phyloP scores from a whole-genome alignment of 2,329 filamentous ascomycete genomes.

The Alternaria hordeiaustralica region DNA sequence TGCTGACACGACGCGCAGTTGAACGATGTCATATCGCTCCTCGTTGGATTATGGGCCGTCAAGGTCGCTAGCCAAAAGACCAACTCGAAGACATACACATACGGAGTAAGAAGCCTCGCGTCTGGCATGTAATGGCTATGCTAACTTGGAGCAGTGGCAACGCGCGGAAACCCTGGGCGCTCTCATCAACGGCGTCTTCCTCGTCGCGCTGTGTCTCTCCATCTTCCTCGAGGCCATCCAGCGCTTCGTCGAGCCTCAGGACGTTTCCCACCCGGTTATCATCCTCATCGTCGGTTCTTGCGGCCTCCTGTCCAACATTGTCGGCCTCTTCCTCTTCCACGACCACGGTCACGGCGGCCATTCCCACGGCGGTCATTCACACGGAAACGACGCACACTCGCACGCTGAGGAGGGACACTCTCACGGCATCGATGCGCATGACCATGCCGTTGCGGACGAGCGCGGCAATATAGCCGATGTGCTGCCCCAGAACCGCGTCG shows the following conservation, averaged over 20 bases:
- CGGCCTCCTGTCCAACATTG: slow-evolving; percentile 85
- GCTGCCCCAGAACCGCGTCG: slow-evolving; percentile 67
- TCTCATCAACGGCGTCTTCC: slow-evolving; percentile 95
- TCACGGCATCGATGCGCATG: slow-evolving; percentile 54
- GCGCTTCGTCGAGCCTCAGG: slow-evolving; percentile 88
- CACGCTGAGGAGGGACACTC: slow-evolving; percentile 61
- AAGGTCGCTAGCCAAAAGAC: slow-evolving; percentile 83
- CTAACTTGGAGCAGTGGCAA: slow-evolving; percentile 72
- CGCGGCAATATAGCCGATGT: slow-evolving; percentile 66
- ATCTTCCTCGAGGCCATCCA: slow-evolving; percentile 96
- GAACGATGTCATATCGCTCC: slow-evolving; percentile 95
- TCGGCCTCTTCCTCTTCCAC: slow-evolving; percentile 89
- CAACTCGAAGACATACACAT: slow-evolving; percentile 87
- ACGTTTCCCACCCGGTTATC: slow-evolving; percentile 82
- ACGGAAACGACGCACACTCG: slow-evolving; percentile 53
- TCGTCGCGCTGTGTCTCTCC: slow-evolving; percentile 93
- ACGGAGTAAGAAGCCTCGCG: slow-evolving; percentile 70
- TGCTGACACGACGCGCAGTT: slow-evolving; percentile 60
- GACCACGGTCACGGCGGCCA: slow-evolving; percentile 91
- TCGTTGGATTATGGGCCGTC: slow-evolving; percentile 94
- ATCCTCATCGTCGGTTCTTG: slow-evolving; percentile 88
- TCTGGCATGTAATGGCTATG: neutral
- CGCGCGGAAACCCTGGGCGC: slow-evolving; percentile 96
- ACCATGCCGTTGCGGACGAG: slow-evolving; percentile 60
- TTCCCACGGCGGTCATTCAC: slow-evolving; percentile 68